Percentiles rank a stretch among this genome's conserved stretches.
These are phyloP conservation scores for Cornus suecica DNA, from an alignment of 148 eudicot genomes.

Conservation along the genomic window DNA sequence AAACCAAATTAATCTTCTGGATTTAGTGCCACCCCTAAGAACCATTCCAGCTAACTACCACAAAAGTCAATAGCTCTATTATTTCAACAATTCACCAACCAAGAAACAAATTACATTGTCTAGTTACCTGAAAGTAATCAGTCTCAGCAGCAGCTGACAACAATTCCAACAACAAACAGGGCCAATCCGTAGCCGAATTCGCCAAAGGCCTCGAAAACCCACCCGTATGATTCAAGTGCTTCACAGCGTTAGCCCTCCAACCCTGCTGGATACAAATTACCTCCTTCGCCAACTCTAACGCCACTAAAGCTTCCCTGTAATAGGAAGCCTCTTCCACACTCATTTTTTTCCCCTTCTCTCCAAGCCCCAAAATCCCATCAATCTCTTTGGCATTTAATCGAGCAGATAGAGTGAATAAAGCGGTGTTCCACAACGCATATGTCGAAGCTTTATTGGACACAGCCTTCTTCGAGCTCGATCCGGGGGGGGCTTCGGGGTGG, in stretches of 20 bases:
- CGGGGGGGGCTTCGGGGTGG: slow-evolving; percentile 12
- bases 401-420: slow-evolving; percentile 52
- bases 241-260: slow-evolving; percentile 71
- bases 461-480: slow-evolving; percentile 18
- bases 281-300: slow-evolving; percentile 79
- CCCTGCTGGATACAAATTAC: slow-evolving; percentile 70
- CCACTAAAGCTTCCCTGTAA: slow-evolving; percentile 67
- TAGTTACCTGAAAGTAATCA: slow-evolving; percentile 77
- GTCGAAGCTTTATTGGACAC: slow-evolving; percentile 31
- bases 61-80: neutral
- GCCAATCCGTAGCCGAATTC: slow-evolving; percentile 90
- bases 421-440: slow-evolving; percentile 73
- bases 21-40: neutral
- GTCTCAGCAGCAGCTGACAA: slow-evolving; percentile 78
- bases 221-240: slow-evolving; percentile 62
- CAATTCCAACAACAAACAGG: slow-evolving; percentile 81
- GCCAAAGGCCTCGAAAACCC: slow-evolving; percentile 76
- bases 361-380: slow-evolving; percentile 44
- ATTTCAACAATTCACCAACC: neutral
- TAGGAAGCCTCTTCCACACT: slow-evolving; percentile 58
- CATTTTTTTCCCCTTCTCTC: slow-evolving; percentile 34
- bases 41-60: neutral
- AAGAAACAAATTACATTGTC: neutral
- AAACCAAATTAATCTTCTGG: slow-evolving; percentile 1
- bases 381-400: slow-evolving; percentile 43